Base-by-base conservation (phyloP, 2,329 filamentous ascomycete species). In the Trichoderma simmonsii region DNA sequence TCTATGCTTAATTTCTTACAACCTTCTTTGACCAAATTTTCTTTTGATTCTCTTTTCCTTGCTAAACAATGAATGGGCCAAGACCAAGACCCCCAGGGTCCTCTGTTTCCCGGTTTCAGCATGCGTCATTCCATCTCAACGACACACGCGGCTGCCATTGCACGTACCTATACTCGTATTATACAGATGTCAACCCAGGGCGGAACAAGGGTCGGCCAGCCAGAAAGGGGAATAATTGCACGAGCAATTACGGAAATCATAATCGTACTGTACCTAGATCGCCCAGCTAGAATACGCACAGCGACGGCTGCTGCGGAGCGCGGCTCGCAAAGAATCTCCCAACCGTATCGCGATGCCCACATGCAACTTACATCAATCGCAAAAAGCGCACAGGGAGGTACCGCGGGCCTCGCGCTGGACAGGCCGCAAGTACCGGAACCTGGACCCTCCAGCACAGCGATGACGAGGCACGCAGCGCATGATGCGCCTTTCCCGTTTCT, bases 401-500 rank as follows among this genome's bases (percentile, higher is more conserved):
- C 72, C 73, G 60, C 28, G 56, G 71, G 70, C 63, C 70, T 39
- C 21, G 51, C 59, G 57, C 66, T 63, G 68, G 71, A 61, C 54
- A 28, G 48, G 18, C 59, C 71, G 6, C 66, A 72, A 63, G 75
- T 77, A 77, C 75, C 30, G 67, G 69, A 73, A 74, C 73, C 70
- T 75, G 48, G 26, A 18, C 43, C 43, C 43, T 56, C 43, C 63
- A 73, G 59, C 64, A 68, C 39, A 68, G 62, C 70, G 81, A 82
- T 83, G 81, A 82, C 81, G 81, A 83, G 81, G 81, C 81, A 81
- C 78, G 73, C 68, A 73, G 67, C 71, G 72, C 67, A 70, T 61
- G 43, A 65, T 65, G 67, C 66, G 67, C 66, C 34, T 72, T 70
- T 60, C 71, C 66, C 71, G 26, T 64, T 70, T 72, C 51, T 64